phyloP scores from a whole-genome alignment of 2,329 filamentous ascomycete genomes.

The Saccharata proteae region DNA sequence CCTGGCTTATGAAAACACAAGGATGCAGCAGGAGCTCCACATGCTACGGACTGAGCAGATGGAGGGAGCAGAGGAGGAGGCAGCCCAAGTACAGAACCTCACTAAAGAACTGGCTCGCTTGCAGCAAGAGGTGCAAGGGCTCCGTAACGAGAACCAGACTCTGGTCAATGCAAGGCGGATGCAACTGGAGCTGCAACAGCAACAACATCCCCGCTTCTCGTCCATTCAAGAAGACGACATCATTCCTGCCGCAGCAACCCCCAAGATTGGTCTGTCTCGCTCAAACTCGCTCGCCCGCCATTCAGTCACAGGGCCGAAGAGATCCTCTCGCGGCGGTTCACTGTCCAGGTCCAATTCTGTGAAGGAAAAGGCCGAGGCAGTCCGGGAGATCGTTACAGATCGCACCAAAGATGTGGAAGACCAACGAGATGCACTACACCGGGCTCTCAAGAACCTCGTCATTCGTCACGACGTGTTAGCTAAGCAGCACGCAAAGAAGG shows the following conservation, averaged over 20 bases:
- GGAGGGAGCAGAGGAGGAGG: slow-evolving; percentile 66
- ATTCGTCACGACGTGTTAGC: slow-evolving; percentile 77
- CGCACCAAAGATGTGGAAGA: slow-evolving; percentile 85
- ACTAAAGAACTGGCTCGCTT: slow-evolving; percentile 69
- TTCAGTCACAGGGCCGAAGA: slow-evolving; percentile 29
- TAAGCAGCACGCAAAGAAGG: slow-evolving; percentile 70
- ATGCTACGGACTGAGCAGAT: slow-evolving; percentile 5
- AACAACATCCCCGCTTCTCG: slow-evolving; percentile 41
- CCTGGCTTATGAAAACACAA: slow-evolving; percentile 66
- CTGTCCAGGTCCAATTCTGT: slow-evolving; percentile 40
- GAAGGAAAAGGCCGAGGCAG: slow-evolving; percentile 16
- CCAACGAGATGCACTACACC: slow-evolving; percentile 85
- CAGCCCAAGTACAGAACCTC: slow-evolving; percentile 58
- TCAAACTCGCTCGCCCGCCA: slow-evolving; percentile 56
- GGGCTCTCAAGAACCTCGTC: slow-evolving; percentile 71
- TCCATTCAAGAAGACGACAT: slow-evolving; percentile 45
- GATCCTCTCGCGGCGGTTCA: slow-evolving; percentile 20
- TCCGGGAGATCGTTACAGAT: slow-evolving; percentile 58
- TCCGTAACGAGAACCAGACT: slow-evolving; percentile 56
- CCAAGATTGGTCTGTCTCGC: slow-evolving; percentile 43
- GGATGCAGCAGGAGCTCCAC: slow-evolving; percentile 78
- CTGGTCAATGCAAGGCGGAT: slow-evolving; percentile 36
- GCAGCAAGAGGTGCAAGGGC: slow-evolving; percentile 45
- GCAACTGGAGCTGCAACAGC: slow-evolving; percentile 34
- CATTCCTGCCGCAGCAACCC: slow-evolving; percentile 16